Evolutionary conservation across 179 eudicot species (phyloP).

Genomic region (Heliamphora pulchella): DNA sequence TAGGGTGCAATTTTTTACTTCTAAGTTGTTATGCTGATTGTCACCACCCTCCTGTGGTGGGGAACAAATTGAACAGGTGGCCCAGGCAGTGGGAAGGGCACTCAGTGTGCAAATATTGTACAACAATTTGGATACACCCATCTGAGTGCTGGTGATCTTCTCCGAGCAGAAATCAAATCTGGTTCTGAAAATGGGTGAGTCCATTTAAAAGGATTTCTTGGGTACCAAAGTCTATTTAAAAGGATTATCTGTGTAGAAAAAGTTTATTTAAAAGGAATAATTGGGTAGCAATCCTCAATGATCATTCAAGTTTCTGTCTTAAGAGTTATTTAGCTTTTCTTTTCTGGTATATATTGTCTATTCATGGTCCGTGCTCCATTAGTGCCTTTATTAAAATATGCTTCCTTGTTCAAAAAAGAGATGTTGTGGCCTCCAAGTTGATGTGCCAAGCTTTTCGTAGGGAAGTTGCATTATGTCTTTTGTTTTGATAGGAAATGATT

Average conservation of each 20-base stretch:
- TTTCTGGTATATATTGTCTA: background rate
- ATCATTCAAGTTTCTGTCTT: background rate
- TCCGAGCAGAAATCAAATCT: constrained; percentile 80
- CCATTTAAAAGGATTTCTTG: constrained; percentile 9
- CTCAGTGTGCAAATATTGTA: constrained; percentile 85
- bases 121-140: constrained; percentile 81
- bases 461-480: background rate
- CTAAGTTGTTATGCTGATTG: constrained; percentile 5
- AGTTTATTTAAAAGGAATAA: too few species aligned
- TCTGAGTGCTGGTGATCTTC: constrained; percentile 97
- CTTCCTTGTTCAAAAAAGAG: background rate
- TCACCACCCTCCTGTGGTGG: background rate
- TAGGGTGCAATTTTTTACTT: background rate
- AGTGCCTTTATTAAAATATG: background rate
- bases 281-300: background rate
- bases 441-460: background rate
- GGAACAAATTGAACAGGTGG: constrained; percentile 55
- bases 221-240: background rate
- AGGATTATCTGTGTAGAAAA: too few species aligned
- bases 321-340: background rate
- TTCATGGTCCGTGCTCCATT: background rate
- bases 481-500: background rate
- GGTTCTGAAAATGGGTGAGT: constrained; percentile 63
- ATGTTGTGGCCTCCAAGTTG: background rate
- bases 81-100: constrained; percentile 97